Evolutionary conservation across 768 basidiomycete species (phyloP), one percentile per base, ranked within the genome.

Genomic region (Zangia roseola): DNA sequence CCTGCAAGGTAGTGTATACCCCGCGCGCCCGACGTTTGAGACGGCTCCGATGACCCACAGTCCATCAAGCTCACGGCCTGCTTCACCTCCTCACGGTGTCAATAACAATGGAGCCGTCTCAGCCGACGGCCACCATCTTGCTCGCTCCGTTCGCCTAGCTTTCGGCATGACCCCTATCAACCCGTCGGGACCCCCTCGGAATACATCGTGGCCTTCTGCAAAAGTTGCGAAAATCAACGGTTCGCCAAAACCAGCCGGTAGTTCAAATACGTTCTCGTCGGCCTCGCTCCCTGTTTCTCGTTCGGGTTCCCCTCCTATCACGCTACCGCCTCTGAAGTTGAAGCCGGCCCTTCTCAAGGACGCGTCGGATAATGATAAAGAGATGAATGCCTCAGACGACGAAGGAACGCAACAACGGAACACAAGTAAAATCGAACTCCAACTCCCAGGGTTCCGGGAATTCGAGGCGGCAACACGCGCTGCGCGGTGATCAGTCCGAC

Each of bases 91-190:
- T 42, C 71, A 74, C 16, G 74, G 73, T 30, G 30, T 37, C 37
- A 35, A 35, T 54, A 65, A 45, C 60, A 66, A 61, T 44, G 65
- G 60, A 33, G 34, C 54, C 40, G 42, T 50, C 47, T 10, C 62
- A 20, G 56, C 64, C 24, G 71, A 71, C 33, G 79, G 83, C 50
- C 78, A 81, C 50, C 83, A 88, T 60, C 79, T 94, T 31, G 90
- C 88, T 5, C 88, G 91, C 61, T 89, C 86, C 1, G 86, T 95
- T 20, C 83, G 89, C 33, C 75, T 85, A 26, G 93, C 92, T 40
- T 97, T 97, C 55, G 91, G 88, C 4, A 94, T 94, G 89, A 93
- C 92, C 6, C 91, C 90, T 0, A 91, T 92, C 33, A 78, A 78
- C 44, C 51, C 62, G 17, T 50, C 55, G 7, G 59, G 54, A 24